These are phyloP conservation scores for Ceratocystis destructans DNA, from an alignment of 2,329 filamentous ascomycete species.

Conservation along the genomic window DNA sequence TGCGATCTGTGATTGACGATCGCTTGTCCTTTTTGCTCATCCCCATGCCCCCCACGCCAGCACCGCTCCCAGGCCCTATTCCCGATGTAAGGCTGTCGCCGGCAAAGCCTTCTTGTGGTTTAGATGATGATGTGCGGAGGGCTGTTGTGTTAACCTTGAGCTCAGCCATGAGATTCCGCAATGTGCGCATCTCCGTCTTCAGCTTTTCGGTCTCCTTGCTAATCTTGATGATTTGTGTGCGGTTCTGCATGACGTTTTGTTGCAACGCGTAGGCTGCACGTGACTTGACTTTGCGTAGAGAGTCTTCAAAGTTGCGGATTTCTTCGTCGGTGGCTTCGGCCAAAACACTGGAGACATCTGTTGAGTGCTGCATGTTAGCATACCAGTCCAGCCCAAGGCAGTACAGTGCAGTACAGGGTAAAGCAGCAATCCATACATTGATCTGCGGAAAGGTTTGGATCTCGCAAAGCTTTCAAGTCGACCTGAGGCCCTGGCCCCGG, in stretches of 20 bases:
- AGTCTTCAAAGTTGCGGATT: constrained; percentile 66
- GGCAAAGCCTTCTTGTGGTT: constrained; percentile 31
- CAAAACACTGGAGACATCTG: constrained; percentile 54
- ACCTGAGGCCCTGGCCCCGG: constrained; percentile 45
- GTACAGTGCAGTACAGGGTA: too few relatives aligned
- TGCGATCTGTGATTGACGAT: constrained; percentile 67
- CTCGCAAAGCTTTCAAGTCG: constrained; percentile 63
- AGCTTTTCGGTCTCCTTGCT: constrained; percentile 98
- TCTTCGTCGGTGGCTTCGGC: constrained; percentile 79
- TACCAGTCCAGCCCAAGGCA: too few relatives aligned
- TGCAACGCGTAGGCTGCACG: constrained; percentile 74
- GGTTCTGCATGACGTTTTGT: constrained; percentile 91
- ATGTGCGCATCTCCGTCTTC: constrained; percentile 85
- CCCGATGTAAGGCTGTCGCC: constrained; percentile 38
- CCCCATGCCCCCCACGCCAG: constrained; percentile 35
- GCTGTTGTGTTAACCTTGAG: constrained; percentile 65
- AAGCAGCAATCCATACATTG: constrained; percentile 41
- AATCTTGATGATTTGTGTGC: constrained; percentile 97
- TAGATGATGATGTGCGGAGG: constrained; percentile 45
- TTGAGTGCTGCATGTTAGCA: constrained; percentile 17
- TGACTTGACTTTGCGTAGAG: constrained; percentile 61
- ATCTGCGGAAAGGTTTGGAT: constrained; percentile 66
- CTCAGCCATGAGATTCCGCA: constrained; percentile 84
- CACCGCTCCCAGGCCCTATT: constrained; percentile 28
- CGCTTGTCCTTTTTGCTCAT: constrained; percentile 65